Base-by-base conservation (phyloP, 768 basidiomycete genomes). In the Boletus vermiculosoides region DNA sequence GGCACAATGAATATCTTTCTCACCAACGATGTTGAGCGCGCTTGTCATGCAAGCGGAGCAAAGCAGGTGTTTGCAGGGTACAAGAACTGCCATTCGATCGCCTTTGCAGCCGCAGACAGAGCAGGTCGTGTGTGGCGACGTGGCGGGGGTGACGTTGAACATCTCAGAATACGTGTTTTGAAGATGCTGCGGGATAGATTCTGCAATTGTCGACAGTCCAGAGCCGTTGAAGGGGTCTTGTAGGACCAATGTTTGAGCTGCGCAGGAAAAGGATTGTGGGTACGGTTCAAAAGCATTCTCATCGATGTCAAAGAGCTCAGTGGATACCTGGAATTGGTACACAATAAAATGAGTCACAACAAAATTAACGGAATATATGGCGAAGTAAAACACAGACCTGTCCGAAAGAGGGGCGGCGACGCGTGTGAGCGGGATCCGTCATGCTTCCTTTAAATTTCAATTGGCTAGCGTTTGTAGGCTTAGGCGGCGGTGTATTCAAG, bases 1-100 rank as follows among this genome's bases (percentile, higher is more conserved):
- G 18, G 88, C 86, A 59, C 92, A 94, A 57, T 86, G 82, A 82
- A 93, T 90, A 56, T 89, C 87, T 67, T 92, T 93, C 71, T 94
- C 91, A 8, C 91, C 91, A 18, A 92, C 92, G 50, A 93, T 93
- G 62, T 94, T 94, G 50, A 94, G 77, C 9, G 90, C 88, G 50
- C 90, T 91, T 1, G 92, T 94, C 54, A 94, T 78, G 66, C 92
- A 94, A 11, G 80, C 80, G 3, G 90, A 88, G 67, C 92, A 94
- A 2, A 93, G 76, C 1, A 86, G 79, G 68, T 94, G 92, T 7
- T 74, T 68, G 71, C 92, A 94, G 0, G 92, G 91, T 23, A 82
- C 78, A 20, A 94, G 80, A 58, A 89, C 77, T 1, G 86, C 90
- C 37, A 90, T 76, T 22, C 63, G 77, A 54, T 71, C 76, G 44